Base-by-base conservation (phyloP, 2,329 filamentous ascomycete genomes). In the Fusarium sp. region DNA sequence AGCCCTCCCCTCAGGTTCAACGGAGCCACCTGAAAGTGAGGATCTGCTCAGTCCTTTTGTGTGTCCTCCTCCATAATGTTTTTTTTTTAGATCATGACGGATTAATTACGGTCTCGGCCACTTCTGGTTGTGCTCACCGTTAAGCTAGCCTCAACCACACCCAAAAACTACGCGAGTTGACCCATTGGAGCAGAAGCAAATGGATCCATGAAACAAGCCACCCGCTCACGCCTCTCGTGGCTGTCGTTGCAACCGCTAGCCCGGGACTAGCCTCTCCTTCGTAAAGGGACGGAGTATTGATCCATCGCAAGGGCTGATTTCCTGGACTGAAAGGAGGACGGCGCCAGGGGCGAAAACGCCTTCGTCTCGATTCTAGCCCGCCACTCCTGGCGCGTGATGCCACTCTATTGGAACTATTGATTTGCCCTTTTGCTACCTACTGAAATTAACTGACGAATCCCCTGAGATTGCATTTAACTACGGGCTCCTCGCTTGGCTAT, bases 71-170 rank as follows among this genome's bases (percentile, higher is more conserved):
- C n/a, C 16, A 6, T 4, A 6, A 18, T 54, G 10, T 34, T 18
- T 44, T 70, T 68, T 70, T 70, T 70, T 71, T 71, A 70, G 68
- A 71, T 62, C 68, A 68, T 70, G 64, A 60, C 64, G 68, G 68
- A 54, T 71, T 68, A 71, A 70, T 71, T 71, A 71, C 68, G 54
- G 64, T 38, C 55, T 55, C n/a, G 29, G 53, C 60, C 60, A 61
- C 50, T 29, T 40, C 59, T 67, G 63, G 67, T 61, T 20, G 53
- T 57, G 53, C 51, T 70, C 64, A 71, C 68, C 64, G 68, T 70
- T 68, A 54, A 55, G 54, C 68, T 70, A 68, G 61, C 46, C 29
- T 31, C 29, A 31, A 31, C 29, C 29, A 31, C 29, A 11, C 29
- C 27, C 10, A 29, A 10, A 27, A 10, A 6, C 46, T 60, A 23